Conservation (phyloP, 1,139 yeast genomes). For the Taphrina deformans region DNA sequence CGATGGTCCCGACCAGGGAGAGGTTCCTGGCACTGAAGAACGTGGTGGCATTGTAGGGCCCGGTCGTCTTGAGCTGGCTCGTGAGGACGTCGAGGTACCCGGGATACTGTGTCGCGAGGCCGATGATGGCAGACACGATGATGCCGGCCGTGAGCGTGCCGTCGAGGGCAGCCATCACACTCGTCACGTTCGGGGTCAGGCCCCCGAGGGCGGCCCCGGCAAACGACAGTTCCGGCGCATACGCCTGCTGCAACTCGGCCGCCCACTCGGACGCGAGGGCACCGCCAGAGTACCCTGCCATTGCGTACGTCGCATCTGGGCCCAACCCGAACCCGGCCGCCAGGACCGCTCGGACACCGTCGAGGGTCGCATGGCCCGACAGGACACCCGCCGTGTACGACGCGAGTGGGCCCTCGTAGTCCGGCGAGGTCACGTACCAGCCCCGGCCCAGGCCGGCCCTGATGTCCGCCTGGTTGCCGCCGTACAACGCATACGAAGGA, state of each 20-base stretch:
- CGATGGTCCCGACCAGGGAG: constrained; percentile 39
- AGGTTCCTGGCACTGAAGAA: constrained; percentile 37
- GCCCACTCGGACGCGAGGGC: constrained; percentile 45
- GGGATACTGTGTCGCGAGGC: constrained; percentile 43
- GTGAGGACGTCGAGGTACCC: constrained; percentile 36
- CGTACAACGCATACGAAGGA: constrained; percentile 42
- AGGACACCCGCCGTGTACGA: constrained; percentile 42
- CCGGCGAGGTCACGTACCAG: constrained; percentile 42
- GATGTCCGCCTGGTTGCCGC: constrained; percentile 33
- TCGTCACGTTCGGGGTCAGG: constrained; percentile 40
- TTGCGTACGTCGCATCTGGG: constrained; percentile 36
- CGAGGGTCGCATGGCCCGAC: constrained; percentile 43
- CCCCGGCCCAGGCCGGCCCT: constrained; percentile 39
- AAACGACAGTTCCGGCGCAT: constrained; percentile 43
- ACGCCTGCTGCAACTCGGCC: constrained; percentile 42
- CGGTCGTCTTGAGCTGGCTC: constrained; percentile 23
- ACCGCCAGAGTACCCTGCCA: constrained; percentile 46
- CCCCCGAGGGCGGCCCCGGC: constrained; percentile 43
- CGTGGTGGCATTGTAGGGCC: constrained; percentile 33
- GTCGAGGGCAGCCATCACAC: constrained; percentile 38
- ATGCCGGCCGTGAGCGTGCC: constrained; percentile 41
- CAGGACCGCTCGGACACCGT: constrained; percentile 42
- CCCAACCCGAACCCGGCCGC: constrained; percentile 35
- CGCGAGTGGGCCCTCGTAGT: constrained; percentile 43
- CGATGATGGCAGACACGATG: constrained; percentile 42